A percentile compares a stretch with the other conserved stretches of the same genome.
Conservation (phyloP, 768 basidiomycete species). For the Lentinula raphanica region DNA sequence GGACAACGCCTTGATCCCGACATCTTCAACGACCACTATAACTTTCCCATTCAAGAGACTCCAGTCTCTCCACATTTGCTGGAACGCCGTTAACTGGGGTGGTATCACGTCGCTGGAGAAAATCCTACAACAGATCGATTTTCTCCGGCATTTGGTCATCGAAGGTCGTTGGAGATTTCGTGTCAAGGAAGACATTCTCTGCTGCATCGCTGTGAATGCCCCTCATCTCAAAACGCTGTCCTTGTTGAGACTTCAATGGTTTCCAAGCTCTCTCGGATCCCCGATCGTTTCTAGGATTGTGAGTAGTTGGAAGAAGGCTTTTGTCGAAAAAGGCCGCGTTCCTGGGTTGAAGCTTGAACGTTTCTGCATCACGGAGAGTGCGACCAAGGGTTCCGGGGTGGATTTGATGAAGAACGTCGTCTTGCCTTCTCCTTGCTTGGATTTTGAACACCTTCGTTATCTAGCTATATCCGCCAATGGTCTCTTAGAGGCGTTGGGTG, state of each 20-base stretch:
- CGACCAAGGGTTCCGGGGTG: background rate
- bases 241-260: background rate
- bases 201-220: background rate
- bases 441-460: background rate
- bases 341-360: background rate
- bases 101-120: background rate
- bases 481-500: background rate
- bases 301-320: background rate
- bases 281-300: background rate
- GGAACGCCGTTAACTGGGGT: background rate
- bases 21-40: background rate
- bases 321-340: background rate
- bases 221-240: background rate
- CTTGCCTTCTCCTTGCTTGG: background rate
- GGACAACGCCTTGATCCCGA: background rate
- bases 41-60: background rate
- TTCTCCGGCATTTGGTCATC: conserved; percentile 2
- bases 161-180: conserved; percentile 1
- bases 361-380: background rate
- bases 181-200: background rate
- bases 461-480: background rate
- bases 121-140: conserved; percentile 1
- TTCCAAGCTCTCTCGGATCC: background rate
- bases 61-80: background rate
- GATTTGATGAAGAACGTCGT: background rate